phyloP scores from a whole-genome alignment of 352 stramenopile genomes.

The Lagenidium giganteum region DNA sequence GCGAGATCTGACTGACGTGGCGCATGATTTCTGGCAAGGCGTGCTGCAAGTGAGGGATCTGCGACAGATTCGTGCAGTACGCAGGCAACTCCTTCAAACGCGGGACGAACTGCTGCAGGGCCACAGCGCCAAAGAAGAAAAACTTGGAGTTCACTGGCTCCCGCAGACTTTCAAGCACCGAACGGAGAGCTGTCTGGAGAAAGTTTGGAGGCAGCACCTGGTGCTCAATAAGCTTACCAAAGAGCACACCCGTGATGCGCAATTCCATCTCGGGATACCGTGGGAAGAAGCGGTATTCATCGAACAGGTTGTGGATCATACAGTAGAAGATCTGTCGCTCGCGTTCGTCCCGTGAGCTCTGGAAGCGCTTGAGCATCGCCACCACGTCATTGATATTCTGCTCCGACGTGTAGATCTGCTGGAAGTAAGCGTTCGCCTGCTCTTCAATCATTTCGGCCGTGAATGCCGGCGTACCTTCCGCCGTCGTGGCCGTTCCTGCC shows the following conservation, averaged over 20 bases:
- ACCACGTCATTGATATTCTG: slow-evolving; percentile 98
- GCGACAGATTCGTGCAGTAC: slow-evolving; percentile 97
- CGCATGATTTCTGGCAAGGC: slow-evolving; percentile 90
- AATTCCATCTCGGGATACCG: slow-evolving; percentile 99
- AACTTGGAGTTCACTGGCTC: slow-evolving; percentile 97
- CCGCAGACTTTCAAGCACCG: slow-evolving; percentile 95
- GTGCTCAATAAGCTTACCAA: slow-evolving; percentile 98
- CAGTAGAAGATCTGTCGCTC: slow-evolving; percentile 99
- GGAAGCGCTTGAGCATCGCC: slow-evolving; percentile 98
- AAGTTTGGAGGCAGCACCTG: slow-evolving; percentile 97
- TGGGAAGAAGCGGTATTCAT: slow-evolving; percentile 99
- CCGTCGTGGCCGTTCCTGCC: slow-evolving; percentile 10
- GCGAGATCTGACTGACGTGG: slow-evolving; percentile 79
- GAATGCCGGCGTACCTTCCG: slow-evolving; percentile 30
- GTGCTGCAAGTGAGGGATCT: slow-evolving; percentile 96
- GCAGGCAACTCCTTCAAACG: slow-evolving; percentile 95
- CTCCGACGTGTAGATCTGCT: slow-evolving; percentile 99
- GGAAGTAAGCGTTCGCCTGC: slow-evolving; percentile 97
- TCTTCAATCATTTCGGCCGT: slow-evolving; percentile 97
- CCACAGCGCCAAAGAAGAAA: slow-evolving; percentile 98
- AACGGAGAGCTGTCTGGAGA: slow-evolving; percentile 96
- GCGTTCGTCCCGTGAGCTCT: slow-evolving; percentile 91
- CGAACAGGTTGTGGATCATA: slow-evolving; percentile 99
- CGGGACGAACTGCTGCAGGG: slow-evolving; percentile 97
- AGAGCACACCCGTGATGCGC: slow-evolving; percentile 97